Evolutionary conservation across 257 asterid species (phyloP), one percentile per base, ranked within the genome.

Genomic region (Penstemon eatonii): DNA sequence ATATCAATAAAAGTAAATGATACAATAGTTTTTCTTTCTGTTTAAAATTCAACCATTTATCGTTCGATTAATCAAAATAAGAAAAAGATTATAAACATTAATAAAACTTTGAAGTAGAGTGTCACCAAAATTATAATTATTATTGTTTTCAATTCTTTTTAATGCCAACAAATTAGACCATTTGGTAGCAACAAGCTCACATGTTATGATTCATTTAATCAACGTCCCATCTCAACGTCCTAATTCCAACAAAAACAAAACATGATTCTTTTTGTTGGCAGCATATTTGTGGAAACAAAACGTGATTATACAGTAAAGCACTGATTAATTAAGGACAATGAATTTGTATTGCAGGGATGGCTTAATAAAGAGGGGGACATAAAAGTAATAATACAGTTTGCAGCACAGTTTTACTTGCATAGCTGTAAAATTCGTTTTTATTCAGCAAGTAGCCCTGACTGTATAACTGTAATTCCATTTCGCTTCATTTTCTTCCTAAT

Each of bases 261-360:
- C 70, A 66, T 66, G 69, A 38, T 55, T 43, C 45, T 44, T 39
- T 45, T 5, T 4, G 45, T 44, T 53, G 46, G 71, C 33, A 25
- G 78, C 77, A 58, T 62, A 49, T 41, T 78, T 73, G 38, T 61
- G 76, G 60, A 58, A 72, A 73, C 65, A 77, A 76, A 85, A 83
- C 81, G 83, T 76, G 86, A 68, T 74, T 73, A 71, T 67, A 60
- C 87, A 64, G 78, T 72, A 42, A 68, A 63, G 15, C 10, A 39
- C 51, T 67, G 74, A 43, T 40, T 37, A 51, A 64, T 67, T 52
- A 11, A 13, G 5, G 11, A 25, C 52, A 56, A 51, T 37, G 56
- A 12, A 55, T 40, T 61, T 67, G 7, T 25, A 49, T 63, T 75
- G 73, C 73, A 57, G 73, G 40, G 51, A 3, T n/a, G 67, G 56